These are phyloP conservation scores for Mucor ambiguus DNA, from an alignment of 371 early-diverging fungal genomes.

Conservation along the genomic window DNA sequence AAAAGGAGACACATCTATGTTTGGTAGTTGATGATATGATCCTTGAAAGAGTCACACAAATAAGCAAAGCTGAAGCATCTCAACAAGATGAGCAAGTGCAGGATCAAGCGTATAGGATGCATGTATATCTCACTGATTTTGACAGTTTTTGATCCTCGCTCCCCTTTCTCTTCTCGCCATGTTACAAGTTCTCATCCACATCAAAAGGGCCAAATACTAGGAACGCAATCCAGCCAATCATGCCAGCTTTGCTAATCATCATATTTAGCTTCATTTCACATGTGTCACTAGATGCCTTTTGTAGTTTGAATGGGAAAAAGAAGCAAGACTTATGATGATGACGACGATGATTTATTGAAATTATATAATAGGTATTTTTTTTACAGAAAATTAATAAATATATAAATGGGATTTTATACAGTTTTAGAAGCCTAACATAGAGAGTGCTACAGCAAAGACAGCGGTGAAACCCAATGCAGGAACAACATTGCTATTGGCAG, in stretches of 20 bases:
- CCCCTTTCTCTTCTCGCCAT: neutral
- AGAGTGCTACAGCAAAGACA: conserved; percentile 11
- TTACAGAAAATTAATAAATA: neutral
- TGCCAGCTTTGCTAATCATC: neutral
- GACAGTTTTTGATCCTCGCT: neutral
- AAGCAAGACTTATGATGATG: neutral
- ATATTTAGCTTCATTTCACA: neutral
- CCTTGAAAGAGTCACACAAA: conserved; percentile 1
- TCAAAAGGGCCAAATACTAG: neutral
- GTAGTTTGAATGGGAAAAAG: neutral
- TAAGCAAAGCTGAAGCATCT: neutral
- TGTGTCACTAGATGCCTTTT: neutral
- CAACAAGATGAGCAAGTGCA: neutral
- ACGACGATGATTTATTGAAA: neutral
- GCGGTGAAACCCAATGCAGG: conserved; percentile 11
- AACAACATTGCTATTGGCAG: neutral
- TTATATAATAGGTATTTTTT: neutral
- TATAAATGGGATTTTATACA: neutral
- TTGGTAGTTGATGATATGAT: neutral
- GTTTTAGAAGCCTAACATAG: conserved; percentile 4
- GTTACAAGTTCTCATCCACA: neutral
- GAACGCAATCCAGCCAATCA: neutral
- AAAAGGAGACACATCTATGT: conserved; percentile 4
- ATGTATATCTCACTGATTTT: neutral
- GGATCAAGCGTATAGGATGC: no score